A percentile compares a stretch with the other conserved stretches of the same genome.
Evolutionary conservation across 2,329 filamentous ascomycete species (phyloP).

Genomic region (Colletotrichum sp.): DNA sequence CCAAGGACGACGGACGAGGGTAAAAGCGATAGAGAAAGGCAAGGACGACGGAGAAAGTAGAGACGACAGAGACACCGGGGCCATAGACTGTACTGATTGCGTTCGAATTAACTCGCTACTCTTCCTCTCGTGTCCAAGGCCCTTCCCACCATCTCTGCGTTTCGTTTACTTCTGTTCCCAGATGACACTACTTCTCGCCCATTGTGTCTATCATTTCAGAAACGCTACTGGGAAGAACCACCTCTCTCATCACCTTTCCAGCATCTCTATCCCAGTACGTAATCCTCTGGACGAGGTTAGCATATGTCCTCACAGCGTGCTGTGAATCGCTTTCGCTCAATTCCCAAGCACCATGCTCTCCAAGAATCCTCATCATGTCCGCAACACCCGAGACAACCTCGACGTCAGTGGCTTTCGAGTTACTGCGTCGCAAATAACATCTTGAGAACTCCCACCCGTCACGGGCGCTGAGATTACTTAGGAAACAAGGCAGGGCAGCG

Average conservation of each 20-base stretch:
- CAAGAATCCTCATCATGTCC: neutral
- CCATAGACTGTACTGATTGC: no score
- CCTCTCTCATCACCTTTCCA: neutral
- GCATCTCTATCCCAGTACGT: accelerated
- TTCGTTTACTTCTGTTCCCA: neutral
- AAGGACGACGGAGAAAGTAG: neutral
- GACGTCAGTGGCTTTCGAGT: neutral
- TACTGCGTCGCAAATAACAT: no score
- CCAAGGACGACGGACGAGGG: neutral
- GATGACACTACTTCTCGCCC: neutral
- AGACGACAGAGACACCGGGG: neutral
- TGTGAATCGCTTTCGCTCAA: neutral
- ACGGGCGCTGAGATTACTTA: accelerated
- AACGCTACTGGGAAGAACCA: neutral
- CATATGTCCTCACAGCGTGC: neutral
- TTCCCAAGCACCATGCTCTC: neutral
- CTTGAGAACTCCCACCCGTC: no score
- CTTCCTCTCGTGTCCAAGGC: no score
- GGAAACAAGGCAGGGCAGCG: no score
- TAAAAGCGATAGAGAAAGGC: accelerated
- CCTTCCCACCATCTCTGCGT: neutral
- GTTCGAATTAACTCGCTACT: no score
- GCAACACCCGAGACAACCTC: neutral
- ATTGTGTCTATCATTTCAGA: neutral
- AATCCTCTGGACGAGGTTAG: neutral